phyloP scores from a whole-genome alignment of 2,329 filamentous ascomycete species.

The Aureobasidium sp. region DNA sequence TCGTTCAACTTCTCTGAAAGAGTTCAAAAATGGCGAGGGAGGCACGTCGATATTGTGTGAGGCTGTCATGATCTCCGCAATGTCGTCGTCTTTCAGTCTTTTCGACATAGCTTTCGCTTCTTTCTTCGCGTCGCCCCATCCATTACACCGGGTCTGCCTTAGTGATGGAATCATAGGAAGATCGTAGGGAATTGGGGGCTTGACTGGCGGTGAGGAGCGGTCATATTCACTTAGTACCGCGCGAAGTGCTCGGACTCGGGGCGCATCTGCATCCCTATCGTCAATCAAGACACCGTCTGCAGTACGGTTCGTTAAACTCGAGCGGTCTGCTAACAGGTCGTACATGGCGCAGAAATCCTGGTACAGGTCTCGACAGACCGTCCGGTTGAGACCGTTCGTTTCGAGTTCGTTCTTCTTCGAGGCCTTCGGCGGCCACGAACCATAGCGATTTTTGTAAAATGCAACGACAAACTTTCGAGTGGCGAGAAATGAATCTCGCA shows the following conservation, averaged over 20 bases:
- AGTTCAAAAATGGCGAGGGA: conserved; percentile 56
- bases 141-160: conserved; percentile 56
- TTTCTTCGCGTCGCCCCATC: conserved; percentile 62
- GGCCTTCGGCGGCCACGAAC: conserved; percentile 82
- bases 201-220: conserved; percentile 77
- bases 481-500: conserved; percentile 66
- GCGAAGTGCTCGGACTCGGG: conserved; percentile 63
- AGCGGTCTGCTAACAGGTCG: conserved; percentile 78
- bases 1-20: conserved; percentile 65
- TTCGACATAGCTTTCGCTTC: conserved; percentile 64
- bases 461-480: conserved; percentile 67
- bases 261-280: conserved; percentile 46
- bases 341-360: conserved; percentile 80
- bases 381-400: conserved; percentile 76
- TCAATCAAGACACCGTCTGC: conserved; percentile 59
- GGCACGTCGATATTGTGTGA: conserved; percentile 73
- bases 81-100: conserved; percentile 71
- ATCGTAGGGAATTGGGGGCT: conserved; percentile 88
- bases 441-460: conserved; percentile 62
- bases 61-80: conserved; percentile 67
- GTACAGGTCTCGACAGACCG: conserved; percentile 76
- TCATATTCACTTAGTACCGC: conserved; percentile 83
- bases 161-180: conserved; percentile 70
- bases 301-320: conserved; percentile 68
- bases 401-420: conserved; percentile 88